A percentile compares a stretch with the other conserved stretches of the same genome.
These are phyloP conservation scores for Mortierella sp. DNA, from an alignment of 371 early-diverging fungal species.

Conservation along the genomic window DNA sequence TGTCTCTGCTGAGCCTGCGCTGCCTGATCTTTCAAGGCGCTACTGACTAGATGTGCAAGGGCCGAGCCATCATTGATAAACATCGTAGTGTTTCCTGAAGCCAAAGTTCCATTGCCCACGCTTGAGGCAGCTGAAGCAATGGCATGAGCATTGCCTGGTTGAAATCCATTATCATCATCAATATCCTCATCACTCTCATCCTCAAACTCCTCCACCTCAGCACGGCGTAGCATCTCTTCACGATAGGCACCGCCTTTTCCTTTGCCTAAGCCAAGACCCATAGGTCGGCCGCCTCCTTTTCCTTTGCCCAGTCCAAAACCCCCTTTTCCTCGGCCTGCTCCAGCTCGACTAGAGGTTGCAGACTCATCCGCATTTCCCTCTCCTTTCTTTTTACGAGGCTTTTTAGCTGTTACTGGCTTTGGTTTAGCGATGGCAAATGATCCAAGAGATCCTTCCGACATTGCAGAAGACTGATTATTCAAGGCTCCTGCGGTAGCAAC, in stretches of 20 bases:
- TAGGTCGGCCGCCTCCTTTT: slow-evolving; percentile 41
- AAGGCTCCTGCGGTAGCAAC: neutral
- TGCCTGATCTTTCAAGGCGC: slow-evolving; percentile 36
- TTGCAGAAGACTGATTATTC: slow-evolving; percentile 7
- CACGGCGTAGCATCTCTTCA: slow-evolving; percentile 44
- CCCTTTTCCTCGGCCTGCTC: slow-evolving; percentile 48
- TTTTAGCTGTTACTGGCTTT: slow-evolving; percentile 28
- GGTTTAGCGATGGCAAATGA: slow-evolving; percentile 24
- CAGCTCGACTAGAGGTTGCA: slow-evolving; percentile 9
- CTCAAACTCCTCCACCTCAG: slow-evolving; percentile 52
- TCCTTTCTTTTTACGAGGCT: slow-evolving; percentile 50
- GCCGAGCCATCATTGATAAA: slow-evolving; percentile 38
- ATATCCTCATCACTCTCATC: slow-evolving; percentile 42
- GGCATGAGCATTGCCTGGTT: neutral
- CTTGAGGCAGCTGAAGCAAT: neutral
- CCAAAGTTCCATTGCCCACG: slow-evolving; percentile 19
- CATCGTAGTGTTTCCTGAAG: slow-evolving; percentile 20
- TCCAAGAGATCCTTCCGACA: slow-evolving; percentile 22
- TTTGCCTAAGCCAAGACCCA: slow-evolving; percentile 51
- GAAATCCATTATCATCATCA: slow-evolving; percentile 25
- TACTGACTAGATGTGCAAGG: slow-evolving; percentile 35
- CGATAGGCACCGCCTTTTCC: slow-evolving; percentile 57
- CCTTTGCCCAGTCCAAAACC: slow-evolving; percentile 52
- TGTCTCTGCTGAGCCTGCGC: slow-evolving; percentile 7
- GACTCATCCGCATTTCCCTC: slow-evolving; percentile 21